Conservation (phyloP, 176 grass and related monocot species). For the Eragrostis nindensis region DNA sequence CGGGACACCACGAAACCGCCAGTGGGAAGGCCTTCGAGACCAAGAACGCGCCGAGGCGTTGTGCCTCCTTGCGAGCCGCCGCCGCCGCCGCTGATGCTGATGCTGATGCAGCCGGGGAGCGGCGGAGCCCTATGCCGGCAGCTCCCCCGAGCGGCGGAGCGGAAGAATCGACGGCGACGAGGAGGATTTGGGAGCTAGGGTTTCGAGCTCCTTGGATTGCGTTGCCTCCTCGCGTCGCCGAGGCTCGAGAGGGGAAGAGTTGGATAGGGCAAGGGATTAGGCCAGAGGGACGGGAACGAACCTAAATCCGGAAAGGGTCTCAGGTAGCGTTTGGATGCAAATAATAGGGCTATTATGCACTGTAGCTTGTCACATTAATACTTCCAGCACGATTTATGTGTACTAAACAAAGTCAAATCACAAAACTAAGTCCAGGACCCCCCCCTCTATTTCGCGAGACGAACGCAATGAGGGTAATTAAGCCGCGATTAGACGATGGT, state of each 20-base stretch:
- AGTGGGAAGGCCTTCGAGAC: neutral
- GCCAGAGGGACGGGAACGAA: neutral
- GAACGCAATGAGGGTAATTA: too few species aligned
- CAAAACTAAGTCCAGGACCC: too few species aligned
- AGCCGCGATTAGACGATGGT: too few species aligned
- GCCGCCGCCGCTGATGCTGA: neutral
- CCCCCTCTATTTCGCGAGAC: too few species aligned
- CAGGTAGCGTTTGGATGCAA: too few species aligned
- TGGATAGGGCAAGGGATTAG: neutral
- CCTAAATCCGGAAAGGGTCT: too few species aligned
- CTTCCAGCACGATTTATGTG: too few species aligned
- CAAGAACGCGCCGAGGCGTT: neutral
- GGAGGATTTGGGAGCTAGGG: constrained; percentile 22
- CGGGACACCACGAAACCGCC: neutral
- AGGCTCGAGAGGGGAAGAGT: neutral
- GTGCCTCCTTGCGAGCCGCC: neutral
- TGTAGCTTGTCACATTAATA: too few species aligned
- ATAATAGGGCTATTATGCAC: too few species aligned
- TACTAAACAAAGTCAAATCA: too few species aligned
- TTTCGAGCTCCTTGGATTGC: constrained; percentile 32
- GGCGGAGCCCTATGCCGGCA: neutral
- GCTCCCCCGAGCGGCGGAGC: neutral
- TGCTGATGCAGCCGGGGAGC: neutral
- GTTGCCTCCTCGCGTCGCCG: constrained; percentile 8
- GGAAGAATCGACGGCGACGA: neutral